phyloP scores from a whole-genome alignment of 2,329 filamentous ascomycete species.

The Mollisiaceae sp. region DNA sequence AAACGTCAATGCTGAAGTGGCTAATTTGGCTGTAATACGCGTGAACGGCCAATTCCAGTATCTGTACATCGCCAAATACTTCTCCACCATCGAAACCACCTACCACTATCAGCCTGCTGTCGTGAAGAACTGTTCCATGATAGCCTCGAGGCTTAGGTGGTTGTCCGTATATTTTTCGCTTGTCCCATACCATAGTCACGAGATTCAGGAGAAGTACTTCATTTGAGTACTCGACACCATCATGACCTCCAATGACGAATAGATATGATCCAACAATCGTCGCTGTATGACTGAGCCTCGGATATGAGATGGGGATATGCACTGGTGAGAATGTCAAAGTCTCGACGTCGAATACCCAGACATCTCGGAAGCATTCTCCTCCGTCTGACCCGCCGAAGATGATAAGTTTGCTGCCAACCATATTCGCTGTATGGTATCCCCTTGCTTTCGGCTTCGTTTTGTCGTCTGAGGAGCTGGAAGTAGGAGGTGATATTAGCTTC shows the following conservation, averaged over 20 bases:
- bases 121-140: constrained; percentile 69
- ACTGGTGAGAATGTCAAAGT: constrained; percentile 64
- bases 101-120: constrained; percentile 66
- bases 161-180: constrained; percentile 66
- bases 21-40: constrained; percentile 77
- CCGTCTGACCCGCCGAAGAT: constrained; percentile 74
- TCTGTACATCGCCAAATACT: constrained; percentile 71
- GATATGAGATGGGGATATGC: constrained; percentile 63
- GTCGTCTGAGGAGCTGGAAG: constrained; percentile 48
- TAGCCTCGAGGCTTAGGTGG: constrained; percentile 69
- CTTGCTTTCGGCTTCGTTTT: constrained; percentile 64
- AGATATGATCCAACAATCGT: constrained; percentile 73
- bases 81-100: constrained; percentile 72
- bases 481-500: constrained; percentile 61
- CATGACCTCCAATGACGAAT: constrained; percentile 73
- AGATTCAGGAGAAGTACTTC: constrained; percentile 72
- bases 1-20: constrained; percentile 73
- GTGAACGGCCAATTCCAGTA: constrained; percentile 71
- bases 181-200: constrained; percentile 77
- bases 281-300: constrained; percentile 70
- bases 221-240: constrained; percentile 72
- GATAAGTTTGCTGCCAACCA: constrained; percentile 74
- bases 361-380: constrained; percentile 74
- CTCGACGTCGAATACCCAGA: constrained; percentile 75
- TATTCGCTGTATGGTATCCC: constrained; percentile 75